These are phyloP conservation scores for Tripterygium wilfordii DNA, from an alignment of 177 flowering plant genomes.

Conservation along the genomic window DNA sequence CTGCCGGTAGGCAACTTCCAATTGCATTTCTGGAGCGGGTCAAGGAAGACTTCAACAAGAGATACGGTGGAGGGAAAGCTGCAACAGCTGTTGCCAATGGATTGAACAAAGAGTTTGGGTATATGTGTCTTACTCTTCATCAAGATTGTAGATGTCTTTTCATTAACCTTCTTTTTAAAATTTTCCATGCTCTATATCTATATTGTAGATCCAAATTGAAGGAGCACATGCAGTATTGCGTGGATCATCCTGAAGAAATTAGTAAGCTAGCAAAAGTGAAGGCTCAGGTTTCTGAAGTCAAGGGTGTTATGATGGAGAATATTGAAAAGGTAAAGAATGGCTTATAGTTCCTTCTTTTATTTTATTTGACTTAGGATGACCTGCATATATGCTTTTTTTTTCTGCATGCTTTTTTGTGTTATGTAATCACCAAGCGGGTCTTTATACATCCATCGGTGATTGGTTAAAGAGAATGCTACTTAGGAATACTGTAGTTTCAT, in stretches of 20 bases:
- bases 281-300: constrained; percentile 82
- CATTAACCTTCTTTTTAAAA: neutral
- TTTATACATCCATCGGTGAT: too few relatives aligned
- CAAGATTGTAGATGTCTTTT: neutral
- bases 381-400: neutral
- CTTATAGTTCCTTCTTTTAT: neutral
- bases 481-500: neutral
- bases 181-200: neutral
- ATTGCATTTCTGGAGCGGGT: constrained; percentile 63
- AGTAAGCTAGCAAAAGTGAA: constrained; percentile 69
- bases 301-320: constrained; percentile 84
- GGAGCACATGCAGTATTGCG: constrained; percentile 72
- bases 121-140: neutral
- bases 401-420: neutral
- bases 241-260: constrained; percentile 79
- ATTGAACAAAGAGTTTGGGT: constrained; percentile 70
- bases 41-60: constrained; percentile 61
- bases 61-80: constrained; percentile 61
- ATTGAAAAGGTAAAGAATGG: constrained; percentile 57
- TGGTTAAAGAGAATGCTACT: neutral
- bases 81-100: constrained; percentile 44
- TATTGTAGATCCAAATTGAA: constrained; percentile 46
- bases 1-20: constrained; percentile 60
- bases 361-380: neutral
- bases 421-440: too few relatives aligned